Percentiles rank a stretch among this genome's conserved stretches.
Evolutionary conservation across 2,329 filamentous ascomycete species (phyloP).

Genomic region (Aspergillus tanneri): DNA sequence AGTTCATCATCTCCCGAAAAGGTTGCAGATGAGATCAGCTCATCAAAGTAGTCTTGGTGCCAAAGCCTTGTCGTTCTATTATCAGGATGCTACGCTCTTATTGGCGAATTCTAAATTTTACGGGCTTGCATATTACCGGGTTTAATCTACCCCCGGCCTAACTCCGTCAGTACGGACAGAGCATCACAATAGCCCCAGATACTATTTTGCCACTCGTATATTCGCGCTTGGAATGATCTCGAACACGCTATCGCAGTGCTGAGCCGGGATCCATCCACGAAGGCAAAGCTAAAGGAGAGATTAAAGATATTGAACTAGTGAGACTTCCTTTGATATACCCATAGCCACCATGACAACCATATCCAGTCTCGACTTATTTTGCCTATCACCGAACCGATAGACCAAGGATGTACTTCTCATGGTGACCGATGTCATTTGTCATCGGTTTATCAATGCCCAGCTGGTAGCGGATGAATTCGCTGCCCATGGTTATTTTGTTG

Average conservation of each 20-base stretch:
- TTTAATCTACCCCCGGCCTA: too few species aligned
- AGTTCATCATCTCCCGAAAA: too few species aligned
- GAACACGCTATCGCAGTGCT: slow-evolving; percentile 39
- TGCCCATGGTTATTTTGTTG: slow-evolving; percentile 64
- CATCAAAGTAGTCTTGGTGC: too few species aligned
- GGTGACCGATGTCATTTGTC: slow-evolving; percentile 55
- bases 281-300: slow-evolving; percentile 41
- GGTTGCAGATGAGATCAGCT: too few species aligned
- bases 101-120: too few species aligned
- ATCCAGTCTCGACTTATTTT: slow-evolving; percentile 24
- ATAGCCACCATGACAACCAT: neutral
- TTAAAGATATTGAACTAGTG: slow-evolving; percentile 42
- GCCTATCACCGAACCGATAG: slow-evolving; percentile 48
- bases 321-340: neutral
- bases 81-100: too few species aligned
- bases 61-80: too few species aligned
- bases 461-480: slow-evolving; percentile 70
- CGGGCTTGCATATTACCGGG: too few species aligned
- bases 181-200: too few species aligned
- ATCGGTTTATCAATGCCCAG: slow-evolving; percentile 55
- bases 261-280: slow-evolving; percentile 44
- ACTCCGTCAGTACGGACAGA: too few species aligned
- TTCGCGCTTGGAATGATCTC: slow-evolving; percentile 50
- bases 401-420: slow-evolving; percentile 54
- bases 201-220: too few species aligned